Evolutionary conservation across 2,329 filamentous ascomycete species (phyloP), one percentile per base, ranked within the genome.

Genomic region (Pseudonectria foliicola): DNA sequence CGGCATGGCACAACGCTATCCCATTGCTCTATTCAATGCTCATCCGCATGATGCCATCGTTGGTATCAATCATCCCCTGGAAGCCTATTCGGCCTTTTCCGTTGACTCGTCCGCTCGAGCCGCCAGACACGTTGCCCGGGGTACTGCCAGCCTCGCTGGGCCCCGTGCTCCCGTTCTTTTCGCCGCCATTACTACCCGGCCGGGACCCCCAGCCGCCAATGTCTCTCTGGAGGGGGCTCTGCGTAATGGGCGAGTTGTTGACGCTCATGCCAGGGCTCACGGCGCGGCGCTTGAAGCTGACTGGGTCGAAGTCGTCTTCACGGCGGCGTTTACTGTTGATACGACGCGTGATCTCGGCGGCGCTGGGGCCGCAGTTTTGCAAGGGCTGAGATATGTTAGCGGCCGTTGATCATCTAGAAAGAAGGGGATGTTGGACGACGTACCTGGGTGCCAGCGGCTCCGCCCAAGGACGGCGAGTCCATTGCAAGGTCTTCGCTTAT

Each of bases 21-120:
- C 15, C 27, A 8, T 6, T n/a, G 14, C 31, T 23, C 29, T 66
- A 95, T 59, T 95, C 89, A 53, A 95, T 95, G 60, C 85, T 95
- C 85, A 96, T 92, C 52, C 90, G 88, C 82, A 95, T 95, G 45
- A 95, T 71, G 2, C 88, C 85, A 58, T 95, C 90, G 56, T 87
- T 87, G n/a, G 90, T 90, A 61, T 95, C 90, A 13, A 77, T 83
- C 89, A 96, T 95, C 1, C 89, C 87, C 61, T 95, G 89, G 48
- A 93, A 73, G 7, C 87, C 87, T 11, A 94, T 70, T 24, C 85
- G 62, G 43, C 68, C 81, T 56, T 71, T 74, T 48, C 71, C 65
- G 46, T 69, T 66, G 48, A 67, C 59, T 10, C 73, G 68, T 37
- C 71, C 72, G 7, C 45, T 35, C 3, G 43, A 53, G 16, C 41